These are phyloP conservation scores for Verticillium albo-atrum DNA, from an alignment of 2,329 filamentous ascomycete species.

Conservation along the genomic window DNA sequence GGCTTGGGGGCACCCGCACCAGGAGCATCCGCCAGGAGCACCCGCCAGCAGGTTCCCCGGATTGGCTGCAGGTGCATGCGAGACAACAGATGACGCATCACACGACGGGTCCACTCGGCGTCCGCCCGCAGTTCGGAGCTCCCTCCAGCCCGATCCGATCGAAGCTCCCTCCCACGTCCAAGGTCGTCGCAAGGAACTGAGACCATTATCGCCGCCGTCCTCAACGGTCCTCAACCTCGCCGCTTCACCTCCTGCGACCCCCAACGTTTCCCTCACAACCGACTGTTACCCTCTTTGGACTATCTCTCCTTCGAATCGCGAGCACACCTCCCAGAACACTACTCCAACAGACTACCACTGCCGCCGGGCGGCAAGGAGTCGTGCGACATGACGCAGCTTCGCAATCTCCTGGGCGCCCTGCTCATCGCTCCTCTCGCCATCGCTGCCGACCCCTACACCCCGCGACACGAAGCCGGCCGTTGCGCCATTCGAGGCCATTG, in stretches of 20 bases:
- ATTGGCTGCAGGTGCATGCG: background rate
- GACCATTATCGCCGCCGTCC: background rate
- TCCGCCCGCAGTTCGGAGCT: background rate
- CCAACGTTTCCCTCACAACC: background rate
- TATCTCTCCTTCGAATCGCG: background rate
- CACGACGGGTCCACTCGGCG: background rate
- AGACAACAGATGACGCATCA: background rate
- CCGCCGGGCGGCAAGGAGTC: background rate
- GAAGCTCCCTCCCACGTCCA: too few species aligned
- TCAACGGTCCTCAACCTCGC: background rate
- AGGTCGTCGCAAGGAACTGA: background rate
- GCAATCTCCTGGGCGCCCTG: slow-evolving; percentile 20
- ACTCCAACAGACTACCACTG: background rate
- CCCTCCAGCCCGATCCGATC: too few species aligned
- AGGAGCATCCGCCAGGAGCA: too few species aligned
- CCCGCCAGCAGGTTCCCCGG: background rate
- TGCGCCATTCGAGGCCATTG: slow-evolving; percentile 91
- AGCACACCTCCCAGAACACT: background rate
- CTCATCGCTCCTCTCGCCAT: slow-evolving; percentile 19
- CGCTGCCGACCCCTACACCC: slow-evolving; percentile 32
- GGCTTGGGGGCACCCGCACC: background rate
- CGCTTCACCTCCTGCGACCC: background rate
- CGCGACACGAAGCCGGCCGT: slow-evolving; percentile 77
- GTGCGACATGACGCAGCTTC: slow-evolving; percentile 4
- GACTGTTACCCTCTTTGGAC: background rate